A percentile compares a stretch with the other conserved stretches of the same genome.
Evolutionary conservation across 2,329 filamentous ascomycete genomes (phyloP).

Genomic region (Bipolaris gigantea): DNA sequence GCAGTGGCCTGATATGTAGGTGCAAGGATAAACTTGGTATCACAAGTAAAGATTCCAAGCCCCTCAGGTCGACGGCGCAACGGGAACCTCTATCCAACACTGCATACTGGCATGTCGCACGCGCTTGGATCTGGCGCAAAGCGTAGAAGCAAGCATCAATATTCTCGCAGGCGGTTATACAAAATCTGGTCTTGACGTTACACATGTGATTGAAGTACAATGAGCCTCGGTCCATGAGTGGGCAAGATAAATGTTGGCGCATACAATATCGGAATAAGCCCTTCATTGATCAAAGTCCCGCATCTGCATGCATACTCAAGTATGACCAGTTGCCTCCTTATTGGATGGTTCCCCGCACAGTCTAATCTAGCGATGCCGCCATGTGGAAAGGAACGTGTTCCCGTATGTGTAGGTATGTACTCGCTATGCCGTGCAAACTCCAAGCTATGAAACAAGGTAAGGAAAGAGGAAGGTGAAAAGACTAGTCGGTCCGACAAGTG

Average conservation of each 20-base stretch:
- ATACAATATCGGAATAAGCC: slow-evolving; percentile 1
- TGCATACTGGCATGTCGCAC: neutral
- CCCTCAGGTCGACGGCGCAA: neutral
- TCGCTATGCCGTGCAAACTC: slow-evolving; percentile 2
- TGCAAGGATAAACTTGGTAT: neutral
- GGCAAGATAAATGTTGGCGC: neutral
- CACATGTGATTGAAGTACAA: neutral
- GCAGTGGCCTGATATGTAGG: neutral
- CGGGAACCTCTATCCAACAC: neutral
- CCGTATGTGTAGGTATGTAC: neutral
- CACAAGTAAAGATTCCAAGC: neutral
- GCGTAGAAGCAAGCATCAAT: neutral
- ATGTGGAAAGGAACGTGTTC: neutral
- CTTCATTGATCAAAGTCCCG: slow-evolving; percentile 13
- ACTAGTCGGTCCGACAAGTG: slow-evolving; percentile 11
- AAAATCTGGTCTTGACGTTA: neutral
- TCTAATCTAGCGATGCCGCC: neutral
- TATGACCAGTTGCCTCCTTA: neutral
- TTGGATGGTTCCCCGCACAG: slow-evolving; percentile 1
- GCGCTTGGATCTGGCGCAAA: neutral
- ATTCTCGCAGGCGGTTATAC: neutral
- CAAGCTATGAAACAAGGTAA: slow-evolving; percentile 1
- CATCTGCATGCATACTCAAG: slow-evolving; percentile 4
- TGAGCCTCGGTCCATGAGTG: neutral
- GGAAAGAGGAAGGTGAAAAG: neutral